Evolutionary conservation across 306 rosid species (phyloP).

Genomic region (Quercus agrifolia): DNA sequence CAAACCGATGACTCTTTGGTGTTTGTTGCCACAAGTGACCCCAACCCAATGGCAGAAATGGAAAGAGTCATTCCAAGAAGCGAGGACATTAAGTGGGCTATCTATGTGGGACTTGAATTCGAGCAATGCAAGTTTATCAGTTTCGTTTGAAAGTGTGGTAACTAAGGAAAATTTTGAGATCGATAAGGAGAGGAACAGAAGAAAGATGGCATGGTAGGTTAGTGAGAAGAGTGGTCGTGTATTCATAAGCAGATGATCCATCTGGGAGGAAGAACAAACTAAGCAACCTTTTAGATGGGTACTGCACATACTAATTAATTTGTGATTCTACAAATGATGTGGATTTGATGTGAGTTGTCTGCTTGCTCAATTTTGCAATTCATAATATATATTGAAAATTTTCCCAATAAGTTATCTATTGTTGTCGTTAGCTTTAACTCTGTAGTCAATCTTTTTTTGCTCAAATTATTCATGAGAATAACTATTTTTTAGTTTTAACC

Average conservation of each 20-base stretch:
- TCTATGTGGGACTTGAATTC: constrained; percentile 5
- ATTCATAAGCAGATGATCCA: neutral
- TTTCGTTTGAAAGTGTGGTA: neutral
- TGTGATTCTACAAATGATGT: too few species aligned
- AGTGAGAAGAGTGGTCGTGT: neutral
- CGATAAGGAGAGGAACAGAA: neutral
- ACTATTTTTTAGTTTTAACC: too few species aligned
- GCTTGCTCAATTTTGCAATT: too few species aligned
- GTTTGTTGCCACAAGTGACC: constrained; percentile 3
- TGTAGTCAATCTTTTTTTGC: too few species aligned
- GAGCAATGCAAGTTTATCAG: constrained; percentile 1
- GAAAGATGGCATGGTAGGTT: neutral
- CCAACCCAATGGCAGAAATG: constrained; percentile 17
- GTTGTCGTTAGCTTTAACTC: too few species aligned
- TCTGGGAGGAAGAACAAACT: neutral
- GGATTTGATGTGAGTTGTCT: too few species aligned
- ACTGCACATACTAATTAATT: too few species aligned
- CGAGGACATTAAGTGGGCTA: neutral
- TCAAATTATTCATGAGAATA: too few species aligned
- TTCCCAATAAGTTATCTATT: too few species aligned
- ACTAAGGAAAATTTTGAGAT: neutral
- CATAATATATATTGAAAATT: too few species aligned
- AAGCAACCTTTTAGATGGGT: too few species aligned
- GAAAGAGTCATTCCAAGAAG: constrained; percentile 7
- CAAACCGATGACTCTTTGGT: constrained; percentile 4